phyloP scores from a whole-genome alignment of 2,329 filamentous ascomycete species.

The Trichophyton verrucosum region DNA sequence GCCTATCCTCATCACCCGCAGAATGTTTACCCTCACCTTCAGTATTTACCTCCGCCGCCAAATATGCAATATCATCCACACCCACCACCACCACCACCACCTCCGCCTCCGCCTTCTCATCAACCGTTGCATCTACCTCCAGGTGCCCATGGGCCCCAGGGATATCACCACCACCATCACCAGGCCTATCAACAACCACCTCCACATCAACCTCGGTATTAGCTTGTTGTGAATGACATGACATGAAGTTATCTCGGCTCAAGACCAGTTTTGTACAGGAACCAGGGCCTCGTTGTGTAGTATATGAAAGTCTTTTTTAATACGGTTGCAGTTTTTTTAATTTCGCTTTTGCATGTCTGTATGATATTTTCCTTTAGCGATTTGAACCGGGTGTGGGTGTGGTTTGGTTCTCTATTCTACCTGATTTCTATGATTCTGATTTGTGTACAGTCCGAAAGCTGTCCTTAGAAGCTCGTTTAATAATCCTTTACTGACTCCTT shows the following conservation, averaged over 20 bases:
- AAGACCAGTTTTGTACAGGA: background rate
- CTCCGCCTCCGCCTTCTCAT: background rate
- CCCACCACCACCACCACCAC: background rate
- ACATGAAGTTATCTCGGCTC: background rate
- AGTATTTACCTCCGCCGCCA: conserved; percentile 4
- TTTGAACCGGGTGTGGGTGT: background rate
- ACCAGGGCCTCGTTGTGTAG: background rate
- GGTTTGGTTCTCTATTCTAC: background rate
- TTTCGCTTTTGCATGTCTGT: background rate
- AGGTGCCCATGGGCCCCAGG: conserved; percentile 5
- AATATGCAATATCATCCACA: conserved; percentile 2
- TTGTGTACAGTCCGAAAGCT: background rate
- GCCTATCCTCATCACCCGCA: background rate
- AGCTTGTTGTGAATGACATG: background rate
- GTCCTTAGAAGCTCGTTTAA: background rate
- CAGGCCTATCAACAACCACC: conserved; percentile 7
- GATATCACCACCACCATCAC: conserved; percentile 7
- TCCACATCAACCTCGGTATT: background rate
- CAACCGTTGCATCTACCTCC: background rate
- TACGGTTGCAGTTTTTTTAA: background rate
- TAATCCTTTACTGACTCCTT: background rate
- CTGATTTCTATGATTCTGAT: background rate
- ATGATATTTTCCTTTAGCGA: background rate
- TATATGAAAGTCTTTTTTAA: background rate
- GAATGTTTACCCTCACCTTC: conserved; percentile 4